These are phyloP conservation scores for Mycena sanguinolenta DNA, from an alignment of 768 basidiomycete genomes.

Conservation along the genomic window DNA sequence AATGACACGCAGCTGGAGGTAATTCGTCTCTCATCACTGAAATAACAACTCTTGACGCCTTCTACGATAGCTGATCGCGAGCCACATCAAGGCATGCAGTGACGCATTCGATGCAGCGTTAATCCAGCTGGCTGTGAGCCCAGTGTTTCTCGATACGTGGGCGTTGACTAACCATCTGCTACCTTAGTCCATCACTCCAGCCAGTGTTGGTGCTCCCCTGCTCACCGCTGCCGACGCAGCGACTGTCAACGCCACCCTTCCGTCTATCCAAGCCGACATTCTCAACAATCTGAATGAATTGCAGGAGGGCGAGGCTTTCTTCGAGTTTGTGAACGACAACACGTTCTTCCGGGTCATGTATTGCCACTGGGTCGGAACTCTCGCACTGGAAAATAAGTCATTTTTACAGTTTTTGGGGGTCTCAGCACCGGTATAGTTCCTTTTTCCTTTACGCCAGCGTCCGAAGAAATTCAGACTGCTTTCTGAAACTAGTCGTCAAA, in stretches of 20 bases:
- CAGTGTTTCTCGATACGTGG: conserved; percentile 13
- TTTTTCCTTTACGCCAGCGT: neutral
- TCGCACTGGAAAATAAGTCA: neutral
- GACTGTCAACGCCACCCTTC: neutral
- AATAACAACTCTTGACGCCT: neutral
- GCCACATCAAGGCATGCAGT: neutral
- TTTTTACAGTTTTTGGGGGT: neutral
- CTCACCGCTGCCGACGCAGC: neutral
- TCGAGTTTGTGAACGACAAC: neutral
- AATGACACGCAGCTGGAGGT: neutral
- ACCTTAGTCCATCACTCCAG: neutral
- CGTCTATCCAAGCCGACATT: neutral
- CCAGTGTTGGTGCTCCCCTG: neutral
- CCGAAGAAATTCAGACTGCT: neutral
- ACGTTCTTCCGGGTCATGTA: neutral
- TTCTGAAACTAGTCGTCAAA: neutral
- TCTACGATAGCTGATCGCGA: neutral
- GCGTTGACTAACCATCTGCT: neutral
- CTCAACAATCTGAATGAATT: neutral
- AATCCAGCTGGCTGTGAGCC: conserved; percentile 3
- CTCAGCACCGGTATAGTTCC: neutral
- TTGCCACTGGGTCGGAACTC: neutral
- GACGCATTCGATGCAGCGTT: conserved; percentile 3
- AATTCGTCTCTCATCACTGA: neutral
- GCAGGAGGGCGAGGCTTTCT: neutral